These are phyloP conservation scores for Annulohypoxylon maeteangense DNA, from an alignment of 495 filamentous ascomycete species.

Conservation along the genomic window DNA sequence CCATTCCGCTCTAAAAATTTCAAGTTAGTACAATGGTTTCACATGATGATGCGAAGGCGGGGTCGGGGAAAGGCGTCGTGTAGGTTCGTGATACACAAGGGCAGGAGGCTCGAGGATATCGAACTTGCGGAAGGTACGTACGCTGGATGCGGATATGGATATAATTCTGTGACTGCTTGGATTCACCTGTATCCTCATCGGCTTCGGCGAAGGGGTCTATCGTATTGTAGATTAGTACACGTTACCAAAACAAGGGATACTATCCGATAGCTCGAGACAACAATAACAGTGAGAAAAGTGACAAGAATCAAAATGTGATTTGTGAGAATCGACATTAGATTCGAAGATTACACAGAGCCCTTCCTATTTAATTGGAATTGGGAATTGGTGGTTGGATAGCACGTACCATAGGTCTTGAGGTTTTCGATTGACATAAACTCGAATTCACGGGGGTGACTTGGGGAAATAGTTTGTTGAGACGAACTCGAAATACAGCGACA, in stretches of 20 bases:
- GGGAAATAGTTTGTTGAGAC: constrained; percentile 55
- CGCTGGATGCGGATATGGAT: constrained; percentile 99
- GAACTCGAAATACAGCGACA: constrained; percentile 54
- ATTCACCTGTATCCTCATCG: constrained; percentile 97
- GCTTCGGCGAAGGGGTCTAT: constrained; percentile 99
- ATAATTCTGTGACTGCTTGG: constrained; percentile 91
- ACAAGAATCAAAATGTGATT: neutral
- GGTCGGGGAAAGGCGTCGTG: neutral
- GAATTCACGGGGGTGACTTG: constrained; percentile 60
- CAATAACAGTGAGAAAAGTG: neutral
- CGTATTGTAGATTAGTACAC: constrained; percentile 29
- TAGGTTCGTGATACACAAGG: constrained; percentile 13
- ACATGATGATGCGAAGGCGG: constrained; percentile 6
- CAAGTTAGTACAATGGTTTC: constrained; percentile 28
- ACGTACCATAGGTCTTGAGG: constrained; percentile 98
- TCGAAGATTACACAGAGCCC: neutral
- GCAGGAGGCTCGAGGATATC: neutral
- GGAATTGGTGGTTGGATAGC: constrained; percentile 36
- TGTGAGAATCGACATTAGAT: neutral
- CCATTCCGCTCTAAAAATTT: constrained; percentile 91
- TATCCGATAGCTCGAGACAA: constrained; percentile 29
- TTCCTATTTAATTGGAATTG: constrained; percentile 16
- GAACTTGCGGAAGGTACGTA: constrained; percentile 63
- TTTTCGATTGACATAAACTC: constrained; percentile 99
- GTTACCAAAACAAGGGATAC: neutral